Evolutionary conservation across 371 early-diverging fungal species (phyloP).

Genomic region (Syncephalastrum contaminatum): DNA sequence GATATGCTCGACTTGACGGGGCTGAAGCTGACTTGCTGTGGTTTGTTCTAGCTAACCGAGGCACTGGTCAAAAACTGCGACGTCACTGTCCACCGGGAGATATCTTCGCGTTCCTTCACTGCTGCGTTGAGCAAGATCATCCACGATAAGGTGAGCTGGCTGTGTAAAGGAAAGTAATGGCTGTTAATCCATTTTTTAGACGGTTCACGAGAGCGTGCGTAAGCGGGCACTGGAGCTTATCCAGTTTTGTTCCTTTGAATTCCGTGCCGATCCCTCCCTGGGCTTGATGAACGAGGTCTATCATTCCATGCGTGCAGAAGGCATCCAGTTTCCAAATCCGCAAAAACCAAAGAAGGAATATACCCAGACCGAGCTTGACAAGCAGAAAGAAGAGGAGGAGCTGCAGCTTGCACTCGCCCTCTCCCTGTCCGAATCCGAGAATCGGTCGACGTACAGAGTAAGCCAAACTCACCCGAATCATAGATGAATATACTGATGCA

Average conservation of each 20-base stretch:
- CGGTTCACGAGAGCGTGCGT: conserved; percentile 75
- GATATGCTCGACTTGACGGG: conserved; percentile 5
- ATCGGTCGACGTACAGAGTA: conserved; percentile 46
- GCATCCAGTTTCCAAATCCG: conserved; percentile 76
- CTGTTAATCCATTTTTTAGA: conserved; percentile 22
- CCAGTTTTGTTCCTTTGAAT: conserved; percentile 89
- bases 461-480: conserved; percentile 4
- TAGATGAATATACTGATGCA: conserved; percentile 2
- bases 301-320: conserved; percentile 60
- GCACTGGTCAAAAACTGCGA: conserved; percentile 91
- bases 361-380: conserved; percentile 66
- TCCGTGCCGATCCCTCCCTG: conserved; percentile 75
- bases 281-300: conserved; percentile 89
- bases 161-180: neutral
- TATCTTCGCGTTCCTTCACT: conserved; percentile 86
- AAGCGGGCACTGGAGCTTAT: conserved; percentile 81
- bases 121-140: conserved; percentile 75
- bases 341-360: conserved; percentile 79
- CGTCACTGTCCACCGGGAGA: conserved; percentile 74
- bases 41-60: conserved; percentile 65
- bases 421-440: conserved; percentile 76
- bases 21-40: neutral
- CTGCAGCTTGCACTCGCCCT: conserved; percentile 89
- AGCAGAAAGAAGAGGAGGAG: conserved; percentile 69
- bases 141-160: conserved; percentile 59